phyloP scores from a whole-genome alignment of 768 basidiomycete genomes.

The Leucocoprinus birnbaumii region DNA sequence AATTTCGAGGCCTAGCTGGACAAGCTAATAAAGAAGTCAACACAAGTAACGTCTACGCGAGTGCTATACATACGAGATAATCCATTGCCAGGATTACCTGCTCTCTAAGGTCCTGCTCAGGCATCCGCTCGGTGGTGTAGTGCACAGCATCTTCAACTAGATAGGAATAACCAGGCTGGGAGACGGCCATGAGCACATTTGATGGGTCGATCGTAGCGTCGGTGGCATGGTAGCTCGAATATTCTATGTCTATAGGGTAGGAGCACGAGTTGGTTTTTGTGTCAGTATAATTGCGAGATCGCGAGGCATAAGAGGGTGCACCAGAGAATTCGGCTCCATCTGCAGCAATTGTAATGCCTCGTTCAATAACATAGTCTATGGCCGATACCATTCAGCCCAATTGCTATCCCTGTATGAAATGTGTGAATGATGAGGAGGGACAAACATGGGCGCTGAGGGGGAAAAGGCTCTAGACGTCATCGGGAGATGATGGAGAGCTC shows the following conservation, averaged over 20 bases:
- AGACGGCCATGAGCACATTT: slow-evolving; percentile 27
- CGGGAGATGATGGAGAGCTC: too few species aligned
- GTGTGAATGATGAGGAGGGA: too few species aligned
- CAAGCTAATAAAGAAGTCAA: slow-evolving; percentile 21
- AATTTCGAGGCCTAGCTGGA: slow-evolving; percentile 29
- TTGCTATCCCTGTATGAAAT: too few species aligned
- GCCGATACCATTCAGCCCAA: slow-evolving; percentile 13
- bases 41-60: background rate
- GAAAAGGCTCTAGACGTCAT: too few species aligned
- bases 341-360: slow-evolving; percentile 29
- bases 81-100: background rate
- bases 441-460: too few species aligned
- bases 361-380: slow-evolving; percentile 24
- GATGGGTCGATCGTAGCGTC: slow-evolving; percentile 37
- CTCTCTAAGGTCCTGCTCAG: background rate
- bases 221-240: slow-evolving; percentile 25
- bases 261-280: too few species aligned
- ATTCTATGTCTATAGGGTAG: background rate
- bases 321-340: slow-evolving; percentile 33
- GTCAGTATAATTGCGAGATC: too few species aligned
- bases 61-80: background rate
- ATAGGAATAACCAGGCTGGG: slow-evolving; percentile 29
- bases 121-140: slow-evolving; percentile 18
- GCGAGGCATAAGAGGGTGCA: slow-evolving; percentile 14
- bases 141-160: slow-evolving; percentile 26